Conservation (phyloP, 2,329 filamentous ascomycete genomes). For the Reticulascus tulasneorum region DNA sequence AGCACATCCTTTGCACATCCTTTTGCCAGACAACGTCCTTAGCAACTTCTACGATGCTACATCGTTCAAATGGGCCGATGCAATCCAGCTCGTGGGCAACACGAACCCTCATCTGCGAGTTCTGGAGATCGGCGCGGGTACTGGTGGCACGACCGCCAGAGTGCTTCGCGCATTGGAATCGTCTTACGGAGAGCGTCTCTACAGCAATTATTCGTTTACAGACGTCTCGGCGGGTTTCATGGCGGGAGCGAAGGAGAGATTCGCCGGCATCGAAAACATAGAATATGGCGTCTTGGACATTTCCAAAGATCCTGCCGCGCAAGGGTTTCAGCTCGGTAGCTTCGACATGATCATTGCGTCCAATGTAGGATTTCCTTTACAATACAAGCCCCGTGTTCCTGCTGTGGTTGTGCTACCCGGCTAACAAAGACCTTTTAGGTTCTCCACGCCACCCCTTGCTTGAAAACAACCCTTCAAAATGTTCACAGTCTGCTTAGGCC, state of each 20-base stretch:
- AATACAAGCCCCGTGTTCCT: too few relatives aligned
- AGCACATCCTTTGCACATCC: slow-evolving; percentile 12
- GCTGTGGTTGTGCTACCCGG: too few relatives aligned
- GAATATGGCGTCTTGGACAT: slow-evolving; percentile 22
- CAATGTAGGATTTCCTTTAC: too few relatives aligned
- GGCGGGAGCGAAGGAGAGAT: slow-evolving; percentile 19
- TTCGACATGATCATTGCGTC: slow-evolving; percentile 36
- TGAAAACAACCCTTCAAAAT: slow-evolving; percentile 1
- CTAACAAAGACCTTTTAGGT: too few relatives aligned
- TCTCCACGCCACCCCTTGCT: slow-evolving; percentile 31
- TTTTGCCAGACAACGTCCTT: slow-evolving; percentile 12
- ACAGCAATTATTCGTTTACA: slow-evolving; percentile 22
- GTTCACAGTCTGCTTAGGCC: slow-evolving; percentile 7
- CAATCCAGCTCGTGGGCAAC: slow-evolving; percentile 16
- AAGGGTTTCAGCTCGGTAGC: slow-evolving; percentile 2
- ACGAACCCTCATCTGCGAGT: slow-evolving; percentile 17
- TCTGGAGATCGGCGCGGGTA: slow-evolving; percentile 8
- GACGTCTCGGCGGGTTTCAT: slow-evolving; percentile 23
- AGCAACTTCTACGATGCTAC: slow-evolving; percentile 5
- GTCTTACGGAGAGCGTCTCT: slow-evolving; percentile 3
- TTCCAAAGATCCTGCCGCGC: slow-evolving; percentile 21
- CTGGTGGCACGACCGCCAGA: slow-evolving; percentile 1
- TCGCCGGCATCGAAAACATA: slow-evolving; percentile 17
- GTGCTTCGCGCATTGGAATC: background rate
- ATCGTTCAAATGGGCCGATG: too few relatives aligned